A percentile compares a stretch with the other conserved stretches of the same genome.
Conservation (phyloP, 2,329 filamentous ascomycete species). For the Monosporascus sp. region DNA sequence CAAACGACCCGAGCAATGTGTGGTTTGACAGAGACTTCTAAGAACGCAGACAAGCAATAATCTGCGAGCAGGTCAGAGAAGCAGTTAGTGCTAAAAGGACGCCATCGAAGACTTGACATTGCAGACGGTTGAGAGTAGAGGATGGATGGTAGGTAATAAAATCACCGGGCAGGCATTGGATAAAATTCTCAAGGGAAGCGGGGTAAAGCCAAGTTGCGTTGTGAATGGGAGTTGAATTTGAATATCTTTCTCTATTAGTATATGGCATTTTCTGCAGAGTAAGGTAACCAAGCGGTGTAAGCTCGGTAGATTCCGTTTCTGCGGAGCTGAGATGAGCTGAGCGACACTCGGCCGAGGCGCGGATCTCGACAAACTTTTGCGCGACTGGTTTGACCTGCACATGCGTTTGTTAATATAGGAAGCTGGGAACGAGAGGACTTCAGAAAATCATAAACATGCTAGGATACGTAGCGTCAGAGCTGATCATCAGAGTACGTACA, state of each 20-base stretch:
- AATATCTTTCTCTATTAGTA: neutral
- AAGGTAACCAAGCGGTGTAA: neutral
- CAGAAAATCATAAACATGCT: too few species aligned
- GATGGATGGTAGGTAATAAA: neutral
- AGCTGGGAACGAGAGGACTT: too few species aligned
- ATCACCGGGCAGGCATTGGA: neutral
- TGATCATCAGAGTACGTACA: too few species aligned
- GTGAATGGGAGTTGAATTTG: neutral
- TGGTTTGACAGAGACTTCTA: neutral
- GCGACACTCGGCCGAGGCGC: neutral
- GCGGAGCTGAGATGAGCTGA: neutral
- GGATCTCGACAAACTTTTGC: neutral
- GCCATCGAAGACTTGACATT: neutral
- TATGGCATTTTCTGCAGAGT: neutral
- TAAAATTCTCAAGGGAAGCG: neutral
- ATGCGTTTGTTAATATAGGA: too few species aligned
- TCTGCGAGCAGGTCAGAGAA: neutral
- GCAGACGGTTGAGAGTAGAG: neutral
- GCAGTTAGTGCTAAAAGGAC: neutral
- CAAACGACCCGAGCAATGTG: neutral
- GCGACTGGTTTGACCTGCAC: too few species aligned
- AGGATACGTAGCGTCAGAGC: too few species aligned
- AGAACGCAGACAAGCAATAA: neutral
- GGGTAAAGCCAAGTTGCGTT: neutral
- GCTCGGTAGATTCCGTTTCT: neutral